phyloP scores from a whole-genome alignment of 345 rosid species.

The Heritiera littoralis region DNA sequence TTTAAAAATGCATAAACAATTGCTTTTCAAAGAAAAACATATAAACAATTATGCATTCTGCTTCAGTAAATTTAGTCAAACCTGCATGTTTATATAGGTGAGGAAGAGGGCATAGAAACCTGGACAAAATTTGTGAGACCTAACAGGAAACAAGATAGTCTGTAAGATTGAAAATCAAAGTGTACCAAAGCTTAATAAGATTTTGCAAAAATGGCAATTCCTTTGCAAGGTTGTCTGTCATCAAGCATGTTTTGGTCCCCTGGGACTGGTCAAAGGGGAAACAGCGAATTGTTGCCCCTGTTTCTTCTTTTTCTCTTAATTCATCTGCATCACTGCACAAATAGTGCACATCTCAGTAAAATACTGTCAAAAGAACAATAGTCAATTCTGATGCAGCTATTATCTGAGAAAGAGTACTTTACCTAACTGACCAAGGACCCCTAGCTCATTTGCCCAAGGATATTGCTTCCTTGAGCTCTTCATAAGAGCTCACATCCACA shows the following conservation, averaged over 20 bases:
- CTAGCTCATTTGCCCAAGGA: conserved; percentile 85
- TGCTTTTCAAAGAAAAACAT: not conserved
- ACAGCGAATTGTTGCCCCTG: conserved; percentile 88
- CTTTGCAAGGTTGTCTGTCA: conserved; percentile 75
- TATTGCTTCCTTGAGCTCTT: too few species aligned
- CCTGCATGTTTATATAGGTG: not conserved
- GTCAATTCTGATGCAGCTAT: not conserved
- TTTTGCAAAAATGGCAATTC: conserved; percentile 88
- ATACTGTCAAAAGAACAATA: not conserved
- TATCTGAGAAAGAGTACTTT: conserved; percentile 3
- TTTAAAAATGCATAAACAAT: not conserved
- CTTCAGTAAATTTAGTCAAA: not conserved
- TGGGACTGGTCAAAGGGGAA: conserved; percentile 80
- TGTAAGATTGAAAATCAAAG: not conserved
- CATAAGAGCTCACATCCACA: too few species aligned
- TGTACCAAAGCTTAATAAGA: conserved; percentile 42
- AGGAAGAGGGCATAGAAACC: not conserved
- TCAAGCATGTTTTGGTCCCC: conserved; percentile 67
- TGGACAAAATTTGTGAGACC: not conserved
- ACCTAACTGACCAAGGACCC: conserved; percentile 93
- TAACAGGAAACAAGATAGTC: not conserved
- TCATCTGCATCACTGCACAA: conserved; percentile 67
- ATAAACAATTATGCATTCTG: not conserved
- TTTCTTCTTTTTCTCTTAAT: conserved; percentile 82
- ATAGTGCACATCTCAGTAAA: not conserved